Percentiles rank a stretch among this genome's conserved stretches.
Evolutionary conservation across 495 filamentous ascomycete genomes (phyloP).

Genomic region (Sabuloglossum arenarium): DNA sequence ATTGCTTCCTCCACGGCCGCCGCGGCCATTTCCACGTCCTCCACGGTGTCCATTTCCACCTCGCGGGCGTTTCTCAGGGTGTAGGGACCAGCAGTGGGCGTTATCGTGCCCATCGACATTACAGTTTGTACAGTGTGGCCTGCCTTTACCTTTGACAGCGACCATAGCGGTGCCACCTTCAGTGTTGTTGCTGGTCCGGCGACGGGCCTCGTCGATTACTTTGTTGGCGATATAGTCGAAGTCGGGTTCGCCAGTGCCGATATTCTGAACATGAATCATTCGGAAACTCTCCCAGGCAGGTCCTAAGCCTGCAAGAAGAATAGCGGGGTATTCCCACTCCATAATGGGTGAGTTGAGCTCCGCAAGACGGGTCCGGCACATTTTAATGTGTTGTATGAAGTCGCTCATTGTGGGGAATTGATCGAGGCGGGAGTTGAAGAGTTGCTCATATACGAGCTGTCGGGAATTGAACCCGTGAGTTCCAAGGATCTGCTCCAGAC

Average conservation of each 20-base stretch:
- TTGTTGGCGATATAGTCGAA: too few relatives aligned
- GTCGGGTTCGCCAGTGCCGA: slow-evolving; percentile 3
- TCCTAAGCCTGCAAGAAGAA: background rate
- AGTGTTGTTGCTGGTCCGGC: too few relatives aligned
- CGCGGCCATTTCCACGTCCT: too few relatives aligned
- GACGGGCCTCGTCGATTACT: too few relatives aligned
- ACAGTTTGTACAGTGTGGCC: too few relatives aligned
- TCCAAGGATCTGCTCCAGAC: background rate
- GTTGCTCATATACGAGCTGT: background rate
- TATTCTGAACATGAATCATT: background rate
- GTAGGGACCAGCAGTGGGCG: too few relatives aligned
- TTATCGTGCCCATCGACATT: too few relatives aligned
- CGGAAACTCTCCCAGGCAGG: background rate
- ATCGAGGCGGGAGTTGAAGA: background rate
- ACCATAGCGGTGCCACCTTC: too few relatives aligned
- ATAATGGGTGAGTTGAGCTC: background rate
- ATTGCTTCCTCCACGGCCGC: too few relatives aligned
- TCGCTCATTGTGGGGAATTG: background rate
- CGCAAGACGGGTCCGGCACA: background rate
- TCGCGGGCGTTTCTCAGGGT: too few relatives aligned
- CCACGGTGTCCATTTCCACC: too few relatives aligned
- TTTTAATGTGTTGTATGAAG: background rate
- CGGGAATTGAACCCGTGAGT: background rate
- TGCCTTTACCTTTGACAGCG: too few relatives aligned
- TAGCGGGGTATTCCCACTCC: background rate